Evolutionary conservation across 2,329 filamentous ascomycete genomes (phyloP), one percentile per base, ranked within the genome.

Genomic region (Diaporthe amygdali): DNA sequence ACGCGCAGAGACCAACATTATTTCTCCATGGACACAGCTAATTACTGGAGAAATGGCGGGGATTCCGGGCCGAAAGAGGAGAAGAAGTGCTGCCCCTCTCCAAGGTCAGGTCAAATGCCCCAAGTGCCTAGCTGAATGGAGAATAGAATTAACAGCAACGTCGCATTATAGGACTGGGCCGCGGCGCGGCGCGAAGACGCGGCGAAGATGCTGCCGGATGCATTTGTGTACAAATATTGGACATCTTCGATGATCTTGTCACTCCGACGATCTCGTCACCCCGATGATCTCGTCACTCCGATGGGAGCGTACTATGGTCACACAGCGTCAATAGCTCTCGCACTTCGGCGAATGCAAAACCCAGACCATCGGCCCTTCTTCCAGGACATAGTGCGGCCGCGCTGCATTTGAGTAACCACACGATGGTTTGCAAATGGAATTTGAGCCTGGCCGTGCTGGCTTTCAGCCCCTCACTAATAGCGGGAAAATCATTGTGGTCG

Each of bases 401-500:
- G 41, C 41, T 41, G 59, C 34, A 47, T 14, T 47, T 17, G 59
- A 49, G 44, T 34, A 37, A 49, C 37, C 14, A 27, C 59, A 64
- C 30, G 20, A 68, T 68, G 66, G 9, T 49, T 30, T 22, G 52
- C 34, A 14, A 25, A 17, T 41, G 17, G 30, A 4, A n/a, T 3
- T 44, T 51, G 9, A 27, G 20, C 2, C 6, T 59, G 20, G 20
- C 59, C n/a, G 30, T 52, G 59, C 20, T 68, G 44, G 22, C 46
- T 6, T 41, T 46, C 2, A 41, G 15, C n/a, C 37, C 55, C 12
- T 47, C 30, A 2, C 20, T 59, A 20, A n/a, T 32, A 68, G 54
- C 66, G 10, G 41, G 22, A 7, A 64, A 55, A 10, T 73, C 66
- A 10, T 32, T 73, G 1, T 71, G 71, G 71, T 73, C 71, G 12